Evolutionary conservation across 2,329 filamentous ascomycete species (phyloP).

Genomic region (Alternaria brassicicola): DNA sequence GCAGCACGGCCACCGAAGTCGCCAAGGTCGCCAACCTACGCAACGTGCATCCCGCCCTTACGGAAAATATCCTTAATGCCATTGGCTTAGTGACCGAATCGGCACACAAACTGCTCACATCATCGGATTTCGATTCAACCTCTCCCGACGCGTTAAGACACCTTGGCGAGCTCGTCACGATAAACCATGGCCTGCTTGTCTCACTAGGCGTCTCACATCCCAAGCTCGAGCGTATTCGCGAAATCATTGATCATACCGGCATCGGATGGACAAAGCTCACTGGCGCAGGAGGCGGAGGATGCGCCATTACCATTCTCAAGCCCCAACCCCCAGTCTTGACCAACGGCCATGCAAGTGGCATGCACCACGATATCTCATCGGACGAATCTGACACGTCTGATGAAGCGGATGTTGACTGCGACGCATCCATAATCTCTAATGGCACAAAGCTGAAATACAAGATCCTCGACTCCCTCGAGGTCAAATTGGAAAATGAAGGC

Average conservation of each 20-base stretch:
- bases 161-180: constrained; percentile 85
- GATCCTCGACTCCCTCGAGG: constrained; percentile 65
- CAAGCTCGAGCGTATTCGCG: constrained; percentile 85
- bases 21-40: constrained; percentile 80
- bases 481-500: constrained; percentile 63
- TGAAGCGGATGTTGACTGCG: constrained; percentile 34
- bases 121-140: constrained; percentile 70
- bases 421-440: constrained; percentile 40
- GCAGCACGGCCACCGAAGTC: constrained; percentile 85
- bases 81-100: constrained; percentile 76
- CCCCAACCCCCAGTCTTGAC: constrained; percentile 58
- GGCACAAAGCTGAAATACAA: constrained; percentile 44
- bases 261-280: constrained; percentile 98
- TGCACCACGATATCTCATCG: constrained; percentile 26
- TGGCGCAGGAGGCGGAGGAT: constrained; percentile 92
- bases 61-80: constrained; percentile 79
- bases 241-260: constrained; percentile 79
- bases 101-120: constrained; percentile 61
- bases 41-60: constrained; percentile 74
- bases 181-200: constrained; percentile 93
- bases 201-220: constrained; percentile 94
- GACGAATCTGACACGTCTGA: constrained; percentile 35
- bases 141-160: constrained; percentile 69
- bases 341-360: constrained; percentile 52
- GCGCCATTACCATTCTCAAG: constrained; percentile 88